phyloP scores from a whole-genome alignment of 306 rosid genomes.

The Mucuna pruriens region DNA sequence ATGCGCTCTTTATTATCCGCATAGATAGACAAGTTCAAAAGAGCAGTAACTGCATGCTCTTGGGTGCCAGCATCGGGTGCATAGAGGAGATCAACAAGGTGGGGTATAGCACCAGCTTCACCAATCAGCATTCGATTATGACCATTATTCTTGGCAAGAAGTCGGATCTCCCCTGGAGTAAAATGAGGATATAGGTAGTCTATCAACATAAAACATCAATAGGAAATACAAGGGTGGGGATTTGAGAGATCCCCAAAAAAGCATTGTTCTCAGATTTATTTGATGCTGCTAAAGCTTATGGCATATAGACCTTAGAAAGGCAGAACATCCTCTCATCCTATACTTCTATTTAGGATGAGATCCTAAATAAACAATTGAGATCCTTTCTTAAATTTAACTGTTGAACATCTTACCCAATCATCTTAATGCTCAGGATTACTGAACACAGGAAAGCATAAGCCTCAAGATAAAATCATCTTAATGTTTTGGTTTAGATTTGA shows the following conservation, averaged over 20 bases:
- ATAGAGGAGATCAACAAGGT: constrained; percentile 73
- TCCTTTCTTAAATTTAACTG: too few species aligned
- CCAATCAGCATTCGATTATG: constrained; percentile 79
- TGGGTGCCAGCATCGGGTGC: constrained; percentile 64
- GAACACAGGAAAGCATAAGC: not conserved
- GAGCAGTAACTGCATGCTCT: constrained; percentile 91
- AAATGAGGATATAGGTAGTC: constrained; percentile 7
- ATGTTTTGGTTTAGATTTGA: not conserved
- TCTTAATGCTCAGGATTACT: not conserved
- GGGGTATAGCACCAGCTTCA: constrained; percentile 90
- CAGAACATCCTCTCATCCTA: not conserved
- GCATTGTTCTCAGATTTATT: not conserved
- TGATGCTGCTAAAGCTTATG: not conserved
- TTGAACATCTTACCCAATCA: too few species aligned
- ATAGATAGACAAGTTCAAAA: constrained; percentile 79
- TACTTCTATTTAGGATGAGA: not conserved
- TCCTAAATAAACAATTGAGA: too few species aligned
- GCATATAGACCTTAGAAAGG: not conserved
- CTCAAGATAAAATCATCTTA: constrained; percentile 15
- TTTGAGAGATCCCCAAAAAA: constrained; percentile 13
- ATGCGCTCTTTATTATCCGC: constrained; percentile 71
- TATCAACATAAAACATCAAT: not conserved
- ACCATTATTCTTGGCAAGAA: constrained; percentile 74
- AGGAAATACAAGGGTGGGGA: constrained; percentile 7
- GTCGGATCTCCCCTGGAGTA: constrained; percentile 63